phyloP scores from a whole-genome alignment of 1,139 yeast species.

The Pichia norvegensis region DNA sequence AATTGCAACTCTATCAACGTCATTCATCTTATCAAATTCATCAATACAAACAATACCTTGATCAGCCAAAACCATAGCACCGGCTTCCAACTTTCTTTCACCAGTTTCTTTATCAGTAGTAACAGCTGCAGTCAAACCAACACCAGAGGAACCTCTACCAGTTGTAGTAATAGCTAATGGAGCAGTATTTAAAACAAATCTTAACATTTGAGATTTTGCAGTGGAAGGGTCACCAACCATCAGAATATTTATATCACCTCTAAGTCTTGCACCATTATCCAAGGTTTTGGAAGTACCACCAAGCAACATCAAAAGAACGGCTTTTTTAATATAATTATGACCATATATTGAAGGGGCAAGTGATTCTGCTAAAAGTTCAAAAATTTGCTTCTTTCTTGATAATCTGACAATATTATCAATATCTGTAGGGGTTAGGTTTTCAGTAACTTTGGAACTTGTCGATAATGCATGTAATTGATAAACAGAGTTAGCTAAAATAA shows the following conservation, averaged over 20 bases:
- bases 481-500: conserved; percentile 79
- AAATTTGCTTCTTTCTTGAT: conserved; percentile 60
- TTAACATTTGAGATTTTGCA: conserved; percentile 89
- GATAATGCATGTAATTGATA: conserved; percentile 85
- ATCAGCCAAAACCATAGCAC: conserved; percentile 99
- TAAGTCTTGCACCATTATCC: conserved; percentile 90
- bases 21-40: conserved; percentile 97
- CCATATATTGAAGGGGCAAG: conserved; percentile 96
- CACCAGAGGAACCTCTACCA: conserved; percentile 99
- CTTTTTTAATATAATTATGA: conserved; percentile 83
- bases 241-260: conserved; percentile 93
- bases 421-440: conserved; percentile 71
- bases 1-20: conserved; percentile 92
- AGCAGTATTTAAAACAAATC: conserved; percentile 93
- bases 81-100: conserved; percentile 93
- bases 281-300: conserved; percentile 95
- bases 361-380: conserved; percentile 74
- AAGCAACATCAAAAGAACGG: conserved; percentile 79
- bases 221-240: conserved; percentile 99
- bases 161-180: conserved; percentile 95
- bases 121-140: conserved; percentile 98
- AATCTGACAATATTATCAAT: conserved; percentile 79
- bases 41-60: conserved; percentile 97
- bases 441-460: conserved; percentile 74
- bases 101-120: conserved; percentile 96